These are phyloP conservation scores for Naganishia sp. DNA, from an alignment of 1,284 basidiomycete genomes.

Conservation along the genomic window DNA sequence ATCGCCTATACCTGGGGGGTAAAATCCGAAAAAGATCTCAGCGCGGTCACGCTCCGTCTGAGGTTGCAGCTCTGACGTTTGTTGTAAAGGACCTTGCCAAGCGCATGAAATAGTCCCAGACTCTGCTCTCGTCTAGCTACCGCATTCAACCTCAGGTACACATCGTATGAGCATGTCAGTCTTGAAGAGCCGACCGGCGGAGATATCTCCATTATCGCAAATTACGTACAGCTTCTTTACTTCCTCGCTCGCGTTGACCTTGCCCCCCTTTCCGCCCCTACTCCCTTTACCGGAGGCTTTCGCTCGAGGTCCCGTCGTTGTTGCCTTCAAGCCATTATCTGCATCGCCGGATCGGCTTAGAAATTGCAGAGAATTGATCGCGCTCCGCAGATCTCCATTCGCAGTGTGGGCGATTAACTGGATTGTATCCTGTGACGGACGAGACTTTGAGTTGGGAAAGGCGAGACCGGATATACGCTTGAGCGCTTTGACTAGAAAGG, in stretches of 20 bases:
- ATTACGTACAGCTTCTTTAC: constrained; percentile 46
- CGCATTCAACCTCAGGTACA: constrained; percentile 60
- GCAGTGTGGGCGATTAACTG: constrained; percentile 74
- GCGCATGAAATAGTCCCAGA: constrained; percentile 83
- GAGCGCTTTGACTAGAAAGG: constrained; percentile 77
- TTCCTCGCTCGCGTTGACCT: constrained; percentile 49
- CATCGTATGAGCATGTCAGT: constrained; percentile 11
- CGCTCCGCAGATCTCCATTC: constrained; percentile 88
- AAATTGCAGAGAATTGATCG: constrained; percentile 89
- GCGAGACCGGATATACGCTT: constrained; percentile 64
- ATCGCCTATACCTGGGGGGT: constrained; percentile 67
- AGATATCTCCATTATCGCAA: not conserved
- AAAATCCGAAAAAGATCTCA: constrained; percentile 1
- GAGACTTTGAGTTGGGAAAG: constrained; percentile 48
- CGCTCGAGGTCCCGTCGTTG: constrained; percentile 39
- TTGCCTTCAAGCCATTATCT: constrained; percentile 26
- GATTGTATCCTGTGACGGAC: constrained; percentile 65
- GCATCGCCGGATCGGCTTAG: constrained; percentile 44
- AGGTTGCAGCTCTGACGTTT: constrained; percentile 66
- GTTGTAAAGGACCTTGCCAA: constrained; percentile 93
- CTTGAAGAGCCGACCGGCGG: not conserved
- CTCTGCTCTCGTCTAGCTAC: constrained; percentile 81
- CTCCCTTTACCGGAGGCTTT: constrained; percentile 44
- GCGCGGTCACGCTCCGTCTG: not conserved
- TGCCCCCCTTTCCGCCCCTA: constrained; percentile 48